Base-by-base conservation (phyloP, 2,329 filamentous ascomycete species). In the Pseudocercospora pini-densiflorae region DNA sequence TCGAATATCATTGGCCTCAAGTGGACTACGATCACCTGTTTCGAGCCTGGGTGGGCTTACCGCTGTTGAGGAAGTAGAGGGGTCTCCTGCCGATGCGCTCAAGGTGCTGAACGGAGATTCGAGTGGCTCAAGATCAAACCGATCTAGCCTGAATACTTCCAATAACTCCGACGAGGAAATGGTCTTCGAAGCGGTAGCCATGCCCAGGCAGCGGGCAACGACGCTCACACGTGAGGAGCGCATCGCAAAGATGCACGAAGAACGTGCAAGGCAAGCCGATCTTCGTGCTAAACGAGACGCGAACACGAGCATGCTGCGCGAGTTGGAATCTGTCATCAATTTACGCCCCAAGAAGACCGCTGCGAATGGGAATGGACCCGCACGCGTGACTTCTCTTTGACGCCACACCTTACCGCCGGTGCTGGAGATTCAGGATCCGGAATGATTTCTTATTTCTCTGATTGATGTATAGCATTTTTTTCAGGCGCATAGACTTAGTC, bases 141-240 rank as follows among this genome's bases (percentile, higher is more conserved):
- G 81, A 58, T 81, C 82, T 16, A 85, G 83, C 64, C 80, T 83
- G 33, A 86, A 86, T 49, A 81, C 82, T 58, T 80, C 80, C 14
- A 84, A 43, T 19, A 43, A 84, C 3, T 60, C 60, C 49, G 72
- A 74, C 1, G 90, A 92, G 60, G 86, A 88, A 63, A 92, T 97
- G 75, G 87, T 99, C 0, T 98, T 97, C 68, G 95, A 99, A 79
- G 95, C 94, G 0, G 88, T 98, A 43, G 93, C 94, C 1, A 83
- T 92, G 65, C 91, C 90, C 2, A 83, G 88, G 6, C 82, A 81
- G 45, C 59, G 67, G 23, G 61, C 62, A 89, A 91, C 66, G 86
- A 84, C 86, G 61, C 82, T 97, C 70, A 92, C 91, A 0, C 85
- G 94, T 74, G 94, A 97, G 74, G 93, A 99, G 80, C 89, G 95